Conservation (phyloP, 2,329 filamentous ascomycete genomes). For the Claviceps pazoutovae region DNA sequence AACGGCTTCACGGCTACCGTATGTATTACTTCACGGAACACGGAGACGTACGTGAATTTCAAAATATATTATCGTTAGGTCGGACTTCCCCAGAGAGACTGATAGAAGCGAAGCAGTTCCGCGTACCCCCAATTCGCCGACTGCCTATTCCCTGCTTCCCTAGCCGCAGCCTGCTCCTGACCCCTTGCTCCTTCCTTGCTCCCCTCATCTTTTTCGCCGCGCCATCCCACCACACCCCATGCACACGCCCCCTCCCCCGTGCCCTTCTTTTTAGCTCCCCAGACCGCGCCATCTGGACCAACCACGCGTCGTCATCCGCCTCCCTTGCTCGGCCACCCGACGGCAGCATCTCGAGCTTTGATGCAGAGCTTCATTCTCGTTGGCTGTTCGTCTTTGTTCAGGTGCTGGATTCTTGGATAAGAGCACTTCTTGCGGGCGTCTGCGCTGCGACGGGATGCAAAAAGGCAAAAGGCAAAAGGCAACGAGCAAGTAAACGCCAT, state of each 20-base stretch:
- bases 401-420: neutral
- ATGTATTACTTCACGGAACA: too few relatives aligned
- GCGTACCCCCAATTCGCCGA: neutral
- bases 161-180: neutral
- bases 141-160: neutral
- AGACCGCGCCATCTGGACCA: conserved; percentile 18
- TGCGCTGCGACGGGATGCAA: neutral
- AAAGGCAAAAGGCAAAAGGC: neutral
- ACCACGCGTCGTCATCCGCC: conserved; percentile 21
- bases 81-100: neutral
- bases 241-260: neutral
- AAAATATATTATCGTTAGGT: neutral
- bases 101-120: neutral
- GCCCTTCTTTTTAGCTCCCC: neutral
- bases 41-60: too few relatives aligned
- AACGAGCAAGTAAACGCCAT: neutral
- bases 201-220: too few relatives aligned
- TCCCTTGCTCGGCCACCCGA: conserved; percentile 4
- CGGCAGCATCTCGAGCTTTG: neutral
- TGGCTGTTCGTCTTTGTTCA: neutral
- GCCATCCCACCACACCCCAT: too few relatives aligned
- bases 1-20: neutral
- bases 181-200: neutral
- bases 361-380: neutral
- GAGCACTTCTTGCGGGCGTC: neutral